Conservation (phyloP, 768 basidiomycete genomes). For the Termitomyces sp. region DNA sequence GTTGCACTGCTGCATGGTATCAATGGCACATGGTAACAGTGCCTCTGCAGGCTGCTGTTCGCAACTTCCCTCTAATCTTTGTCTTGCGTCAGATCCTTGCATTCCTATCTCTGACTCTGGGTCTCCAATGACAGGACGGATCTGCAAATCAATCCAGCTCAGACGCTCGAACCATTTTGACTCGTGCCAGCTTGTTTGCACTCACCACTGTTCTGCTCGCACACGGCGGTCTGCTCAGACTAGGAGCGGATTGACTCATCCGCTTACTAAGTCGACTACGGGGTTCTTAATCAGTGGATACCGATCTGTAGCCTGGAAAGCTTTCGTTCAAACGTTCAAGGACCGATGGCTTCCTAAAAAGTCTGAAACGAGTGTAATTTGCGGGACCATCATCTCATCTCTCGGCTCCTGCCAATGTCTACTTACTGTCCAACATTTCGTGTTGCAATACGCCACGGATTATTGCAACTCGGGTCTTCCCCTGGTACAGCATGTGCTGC, state of each 20-base stretch:
- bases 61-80: not conserved
- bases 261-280: not conserved
- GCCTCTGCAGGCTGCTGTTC: not conserved
- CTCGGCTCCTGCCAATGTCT: conserved; percentile 1
- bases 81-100: not conserved
- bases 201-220: too few species aligned
- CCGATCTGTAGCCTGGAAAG: not conserved
- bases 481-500: not conserved
- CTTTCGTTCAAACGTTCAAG: too few species aligned
- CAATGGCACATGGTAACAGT: not conserved
- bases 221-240: not conserved
- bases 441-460: not conserved
- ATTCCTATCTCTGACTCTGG: not conserved
- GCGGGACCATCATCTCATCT: not conserved
- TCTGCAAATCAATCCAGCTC: not conserved
- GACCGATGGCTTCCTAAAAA: not conserved
- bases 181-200: not conserved
- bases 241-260: not conserved
- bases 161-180: not conserved
- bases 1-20: not conserved
- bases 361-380: not conserved
- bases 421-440: not conserved
- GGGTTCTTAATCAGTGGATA: not conserved
- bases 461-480: conserved; percentile 3
- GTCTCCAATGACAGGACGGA: not conserved